Evolutionary conservation across 352 stramenopile species (phyloP).

Genomic region (Phytophthora chlamydospora): DNA sequence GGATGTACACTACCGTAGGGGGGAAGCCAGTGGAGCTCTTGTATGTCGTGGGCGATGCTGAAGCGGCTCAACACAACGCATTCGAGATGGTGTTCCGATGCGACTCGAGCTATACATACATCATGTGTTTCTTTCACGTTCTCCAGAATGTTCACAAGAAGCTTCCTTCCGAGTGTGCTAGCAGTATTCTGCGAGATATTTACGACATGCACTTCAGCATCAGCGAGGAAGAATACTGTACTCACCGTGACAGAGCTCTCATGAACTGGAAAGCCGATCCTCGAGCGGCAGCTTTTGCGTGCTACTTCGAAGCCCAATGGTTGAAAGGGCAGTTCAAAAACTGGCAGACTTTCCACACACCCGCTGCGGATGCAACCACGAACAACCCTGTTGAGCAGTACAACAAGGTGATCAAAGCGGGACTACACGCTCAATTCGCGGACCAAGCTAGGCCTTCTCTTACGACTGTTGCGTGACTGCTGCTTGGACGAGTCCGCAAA

Average conservation of each 20-base stretch:
- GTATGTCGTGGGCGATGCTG: slow-evolving; percentile 1
- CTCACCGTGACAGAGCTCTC: not conserved
- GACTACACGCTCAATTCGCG: not conserved
- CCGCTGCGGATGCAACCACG: not conserved
- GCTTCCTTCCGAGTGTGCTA: not conserved
- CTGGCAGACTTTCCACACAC: not conserved
- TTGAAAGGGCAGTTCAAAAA: not conserved
- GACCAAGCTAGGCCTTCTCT: not conserved
- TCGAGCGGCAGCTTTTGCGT: not conserved
- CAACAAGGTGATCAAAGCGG: slow-evolving; percentile 1
- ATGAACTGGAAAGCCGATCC: not conserved
- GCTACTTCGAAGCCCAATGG: not conserved
- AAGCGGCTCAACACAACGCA: not conserved
- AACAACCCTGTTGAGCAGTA: not conserved
- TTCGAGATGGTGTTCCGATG: not conserved
- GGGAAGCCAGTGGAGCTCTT: not conserved
- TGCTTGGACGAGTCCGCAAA: not conserved
- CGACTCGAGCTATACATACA: not conserved
- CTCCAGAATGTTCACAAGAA: not conserved
- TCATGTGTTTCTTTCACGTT: no score
- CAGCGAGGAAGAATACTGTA: not conserved
- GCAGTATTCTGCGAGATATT: not conserved
- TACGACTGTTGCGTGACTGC: not conserved
- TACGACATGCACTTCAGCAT: not conserved
- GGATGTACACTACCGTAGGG: not conserved